A percentile compares a stretch with the other conserved stretches of the same genome.
Evolutionary conservation across 345 rosid species (phyloP).

Genomic region (Geranium rotundifolium): DNA sequence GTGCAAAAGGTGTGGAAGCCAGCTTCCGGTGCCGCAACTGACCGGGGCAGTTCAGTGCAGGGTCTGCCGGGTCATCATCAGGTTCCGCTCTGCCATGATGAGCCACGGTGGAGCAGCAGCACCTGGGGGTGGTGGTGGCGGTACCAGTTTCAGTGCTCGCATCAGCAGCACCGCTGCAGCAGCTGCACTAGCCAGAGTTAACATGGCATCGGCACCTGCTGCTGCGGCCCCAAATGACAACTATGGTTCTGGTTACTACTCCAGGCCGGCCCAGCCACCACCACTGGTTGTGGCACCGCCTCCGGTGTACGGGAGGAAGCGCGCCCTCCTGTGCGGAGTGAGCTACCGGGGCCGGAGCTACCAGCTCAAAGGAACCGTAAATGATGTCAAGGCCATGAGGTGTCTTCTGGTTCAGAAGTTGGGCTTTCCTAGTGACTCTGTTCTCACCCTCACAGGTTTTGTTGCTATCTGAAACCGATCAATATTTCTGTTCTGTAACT

Average conservation of each 20-base stretch:
- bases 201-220: too few species aligned
- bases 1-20: conserved; percentile 41
- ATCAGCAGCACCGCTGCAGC: neutral
- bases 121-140: neutral
- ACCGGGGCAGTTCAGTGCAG: conserved; percentile 29
- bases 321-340: conserved; percentile 48
- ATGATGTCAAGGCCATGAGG: conserved; percentile 46
- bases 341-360: conserved; percentile 32
- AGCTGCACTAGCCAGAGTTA: neutral
- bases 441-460: conserved; percentile 30
- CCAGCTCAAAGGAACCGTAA: conserved; percentile 34
- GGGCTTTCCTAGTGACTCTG: conserved; percentile 35
- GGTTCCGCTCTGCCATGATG: neutral
- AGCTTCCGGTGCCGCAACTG: conserved; percentile 30
- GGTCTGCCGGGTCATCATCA: conserved; percentile 32
- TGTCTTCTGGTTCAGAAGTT: conserved; percentile 31
- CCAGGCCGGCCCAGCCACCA: neutral
- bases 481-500: neutral
- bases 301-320: conserved; percentile 20
- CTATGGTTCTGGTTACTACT: neutral
- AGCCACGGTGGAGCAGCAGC: neutral
- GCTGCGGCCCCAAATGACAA: neutral
- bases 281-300: neutral
- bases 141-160: neutral
- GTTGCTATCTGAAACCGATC: neutral